Evolutionary conservation across 495 filamentous ascomycete genomes (phyloP).

Genomic region (Durotheca rogersii): DNA sequence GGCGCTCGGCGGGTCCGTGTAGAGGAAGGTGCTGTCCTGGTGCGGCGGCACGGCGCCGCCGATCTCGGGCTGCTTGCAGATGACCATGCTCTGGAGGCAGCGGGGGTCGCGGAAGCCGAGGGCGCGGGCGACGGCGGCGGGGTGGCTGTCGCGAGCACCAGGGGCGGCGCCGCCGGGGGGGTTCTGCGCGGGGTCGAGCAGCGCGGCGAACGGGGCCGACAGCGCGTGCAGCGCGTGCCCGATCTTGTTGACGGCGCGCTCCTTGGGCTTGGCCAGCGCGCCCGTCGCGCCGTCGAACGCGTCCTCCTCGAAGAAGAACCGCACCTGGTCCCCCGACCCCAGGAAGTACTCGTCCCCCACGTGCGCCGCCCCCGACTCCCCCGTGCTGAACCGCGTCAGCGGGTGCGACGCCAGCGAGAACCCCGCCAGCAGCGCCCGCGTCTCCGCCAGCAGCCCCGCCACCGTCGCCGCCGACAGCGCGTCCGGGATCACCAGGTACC

Average conservation of each 20-base stretch:
- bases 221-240: slow-evolving; percentile 84
- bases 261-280: slow-evolving; percentile 69
- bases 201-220: slow-evolving; percentile 65
- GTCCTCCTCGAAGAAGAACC: slow-evolving; percentile 96
- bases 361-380: slow-evolving; percentile 66
- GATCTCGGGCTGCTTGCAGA: slow-evolving; percentile 97
- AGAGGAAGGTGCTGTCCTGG: slow-evolving; percentile 89
- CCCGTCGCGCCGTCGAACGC: slow-evolving; percentile 60
- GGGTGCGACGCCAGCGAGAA: slow-evolving; percentile 81
- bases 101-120: slow-evolving; percentile 73
- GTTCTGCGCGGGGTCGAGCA: slow-evolving; percentile 55
- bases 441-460: slow-evolving; percentile 68
- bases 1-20: slow-evolving; percentile 85
- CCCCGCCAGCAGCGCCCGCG: slow-evolving; percentile 66
- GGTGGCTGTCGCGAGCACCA: slow-evolving; percentile 38
- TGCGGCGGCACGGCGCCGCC: slow-evolving; percentile 85
- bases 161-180: too few species aligned
- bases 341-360: slow-evolving; percentile 97
- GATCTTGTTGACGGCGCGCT: slow-evolving; percentile 91
- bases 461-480: slow-evolving; percentile 68
- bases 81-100: slow-evolving; percentile 89
- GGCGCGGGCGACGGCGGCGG: slow-evolving; percentile 64
- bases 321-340: slow-evolving; percentile 79
- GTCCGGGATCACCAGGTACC: slow-evolving; percentile 84
- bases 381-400: slow-evolving; percentile 88